Percentiles rank a stretch among this genome's conserved stretches.
Evolutionary conservation across 2,329 filamentous ascomycete species (phyloP).

Genomic region (Ambrosiella cleistominuta): DNA sequence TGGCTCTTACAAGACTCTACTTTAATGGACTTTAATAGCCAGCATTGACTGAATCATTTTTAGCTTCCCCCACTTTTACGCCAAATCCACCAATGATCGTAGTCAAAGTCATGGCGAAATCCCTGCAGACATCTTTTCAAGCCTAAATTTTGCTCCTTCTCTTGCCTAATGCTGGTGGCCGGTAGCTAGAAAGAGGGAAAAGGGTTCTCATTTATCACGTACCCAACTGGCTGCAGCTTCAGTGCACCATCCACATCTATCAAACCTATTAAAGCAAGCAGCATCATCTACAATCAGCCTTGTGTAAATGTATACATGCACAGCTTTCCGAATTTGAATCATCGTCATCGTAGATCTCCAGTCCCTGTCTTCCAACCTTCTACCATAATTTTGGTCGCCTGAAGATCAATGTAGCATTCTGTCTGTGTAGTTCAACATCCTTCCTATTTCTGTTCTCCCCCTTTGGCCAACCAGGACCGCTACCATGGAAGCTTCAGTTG

Average conservation of each 20-base stretch:
- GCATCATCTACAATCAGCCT: background rate
- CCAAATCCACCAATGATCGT: too few relatives aligned
- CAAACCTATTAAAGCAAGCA: background rate
- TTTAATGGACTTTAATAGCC: too few relatives aligned
- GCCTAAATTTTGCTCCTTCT: background rate
- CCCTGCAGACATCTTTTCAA: background rate
- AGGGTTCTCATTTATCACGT: background rate
- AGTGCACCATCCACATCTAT: background rate
- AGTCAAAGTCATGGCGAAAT: too few relatives aligned
- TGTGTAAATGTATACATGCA: background rate
- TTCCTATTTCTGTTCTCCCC: background rate
- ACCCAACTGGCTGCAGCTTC: background rate
- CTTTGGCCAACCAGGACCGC: background rate
- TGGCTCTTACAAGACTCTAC: too few relatives aligned
- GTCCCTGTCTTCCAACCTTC: background rate
- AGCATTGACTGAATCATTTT: background rate
- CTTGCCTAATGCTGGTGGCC: too few relatives aligned
- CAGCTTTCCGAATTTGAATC: background rate
- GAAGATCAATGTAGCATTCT: conserved; percentile 2
- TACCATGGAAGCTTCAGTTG: too few relatives aligned
- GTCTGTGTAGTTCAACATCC: background rate
- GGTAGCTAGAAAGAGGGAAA: too few relatives aligned
- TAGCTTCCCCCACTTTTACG: background rate
- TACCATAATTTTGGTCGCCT: conserved; percentile 3
- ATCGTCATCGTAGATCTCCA: background rate